A percentile compares a stretch with the other conserved stretches of the same genome.
phyloP scores from a whole-genome alignment of 495 filamentous ascomycete genomes.

The Xylaria bambusicola region DNA sequence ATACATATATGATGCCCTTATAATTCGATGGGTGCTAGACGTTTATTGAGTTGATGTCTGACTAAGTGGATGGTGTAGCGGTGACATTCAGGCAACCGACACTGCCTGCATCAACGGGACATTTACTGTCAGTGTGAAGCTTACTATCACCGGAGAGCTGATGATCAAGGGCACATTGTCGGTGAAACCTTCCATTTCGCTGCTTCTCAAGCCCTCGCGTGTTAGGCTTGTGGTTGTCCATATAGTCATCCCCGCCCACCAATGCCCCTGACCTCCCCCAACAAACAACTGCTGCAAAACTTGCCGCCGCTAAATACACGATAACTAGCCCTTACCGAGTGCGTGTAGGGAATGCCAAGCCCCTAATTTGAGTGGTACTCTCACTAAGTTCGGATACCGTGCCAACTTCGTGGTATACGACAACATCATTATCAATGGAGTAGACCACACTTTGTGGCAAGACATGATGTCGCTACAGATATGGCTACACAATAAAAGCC shows the following conservation, averaged over 20 bases:
- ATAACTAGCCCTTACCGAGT: too few species aligned
- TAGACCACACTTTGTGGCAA: neutral
- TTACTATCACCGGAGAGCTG: slow-evolving; percentile 4
- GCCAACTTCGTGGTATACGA: neutral
- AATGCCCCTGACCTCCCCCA: too few species aligned
- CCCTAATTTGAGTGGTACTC: neutral
- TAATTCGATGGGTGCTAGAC: neutral
- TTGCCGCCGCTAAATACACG: too few species aligned
- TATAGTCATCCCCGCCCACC: too few species aligned
- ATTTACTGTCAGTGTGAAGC: neutral
- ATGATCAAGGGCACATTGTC: slow-evolving; percentile 1
- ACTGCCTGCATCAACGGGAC: slow-evolving; percentile 3
- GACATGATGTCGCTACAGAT: too few species aligned
- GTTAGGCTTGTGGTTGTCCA: neutral
- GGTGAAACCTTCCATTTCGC: neutral
- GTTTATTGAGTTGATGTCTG: neutral
- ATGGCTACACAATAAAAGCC: too few species aligned
- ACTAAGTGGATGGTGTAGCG: slow-evolving; percentile 5
- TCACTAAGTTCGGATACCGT: neutral
- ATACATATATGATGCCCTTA: too few species aligned
- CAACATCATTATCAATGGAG: neutral
- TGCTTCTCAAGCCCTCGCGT: too few species aligned
- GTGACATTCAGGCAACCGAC: neutral
- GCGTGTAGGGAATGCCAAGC: slow-evolving; percentile 3
- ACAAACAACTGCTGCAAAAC: neutral